phyloP scores from a whole-genome alignment of 306 rosid genomes.

The Astragalus membranaceus region DNA sequence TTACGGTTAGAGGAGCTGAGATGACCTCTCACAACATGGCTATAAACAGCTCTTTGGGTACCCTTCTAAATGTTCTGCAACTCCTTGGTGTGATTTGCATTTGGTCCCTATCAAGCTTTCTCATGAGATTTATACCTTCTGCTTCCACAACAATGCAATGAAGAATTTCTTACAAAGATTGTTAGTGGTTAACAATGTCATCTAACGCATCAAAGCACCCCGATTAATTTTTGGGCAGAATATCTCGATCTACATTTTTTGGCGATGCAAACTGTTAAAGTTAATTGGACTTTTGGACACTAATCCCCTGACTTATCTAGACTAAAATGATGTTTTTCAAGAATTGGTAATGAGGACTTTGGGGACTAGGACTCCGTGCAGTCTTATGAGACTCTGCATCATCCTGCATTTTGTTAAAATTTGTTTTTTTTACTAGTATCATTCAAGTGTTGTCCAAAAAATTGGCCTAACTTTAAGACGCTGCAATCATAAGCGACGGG shows the following conservation, averaged over 20 bases:
- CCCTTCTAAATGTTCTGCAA: conserved; percentile 82
- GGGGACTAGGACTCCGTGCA: too few relatives aligned
- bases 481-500: too few relatives aligned
- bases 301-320: conserved; percentile 31
- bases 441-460: too few relatives aligned
- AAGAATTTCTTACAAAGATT: conserved; percentile 16
- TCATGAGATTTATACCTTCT: conserved; percentile 71
- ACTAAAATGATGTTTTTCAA: conserved; percentile 15
- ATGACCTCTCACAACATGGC: conserved; percentile 86
- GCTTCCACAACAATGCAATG: conserved; percentile 30
- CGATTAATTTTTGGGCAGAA: conserved; percentile 1
- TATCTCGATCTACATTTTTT: conserved; percentile 5
- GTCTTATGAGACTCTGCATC: too few relatives aligned
- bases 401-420: too few relatives aligned
- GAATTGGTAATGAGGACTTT: conserved; percentile 8
- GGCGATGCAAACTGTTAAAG: conserved; percentile 7
- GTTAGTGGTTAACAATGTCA: background rate
- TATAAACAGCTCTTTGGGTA: conserved; percentile 81
- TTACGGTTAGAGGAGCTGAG: conserved; percentile 93
- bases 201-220: conserved; percentile 1
- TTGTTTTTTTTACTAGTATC: too few relatives aligned
- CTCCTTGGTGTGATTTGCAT: conserved; percentile 91
- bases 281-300: conserved; percentile 17
- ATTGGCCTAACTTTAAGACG: too few relatives aligned
- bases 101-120: conserved; percentile 95